phyloP scores from a whole-genome alignment of 768 basidiomycete species.

The Russula ochroleuca region DNA sequence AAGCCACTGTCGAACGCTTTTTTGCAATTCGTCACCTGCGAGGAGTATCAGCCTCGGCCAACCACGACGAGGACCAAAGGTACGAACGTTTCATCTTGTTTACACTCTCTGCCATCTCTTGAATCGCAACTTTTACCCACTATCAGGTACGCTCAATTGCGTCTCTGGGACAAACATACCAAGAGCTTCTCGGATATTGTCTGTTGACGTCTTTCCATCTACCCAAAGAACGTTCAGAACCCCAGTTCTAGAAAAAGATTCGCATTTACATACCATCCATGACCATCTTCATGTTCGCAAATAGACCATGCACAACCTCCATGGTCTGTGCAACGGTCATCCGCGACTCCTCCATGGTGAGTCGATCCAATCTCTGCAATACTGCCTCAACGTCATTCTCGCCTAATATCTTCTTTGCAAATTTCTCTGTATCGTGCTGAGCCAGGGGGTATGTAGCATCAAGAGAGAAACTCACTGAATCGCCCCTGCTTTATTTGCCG shows the following conservation, averaged over 20 bases:
- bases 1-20: constrained; percentile 1
- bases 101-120: neutral
- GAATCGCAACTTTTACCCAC: neutral
- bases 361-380: constrained; percentile 5
- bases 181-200: constrained; percentile 1
- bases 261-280: constrained; percentile 1
- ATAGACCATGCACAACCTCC: constrained; percentile 5
- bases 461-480: constrained; percentile 1
- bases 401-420: constrained; percentile 2
- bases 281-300: constrained; percentile 6
- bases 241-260: neutral
- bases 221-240: neutral
- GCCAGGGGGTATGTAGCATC: neutral
- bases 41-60: neutral
- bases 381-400: neutral
- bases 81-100: constrained; percentile 15
- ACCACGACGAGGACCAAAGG: neutral
- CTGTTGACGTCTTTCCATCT: constrained; percentile 12
- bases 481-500: constrained; percentile 10
- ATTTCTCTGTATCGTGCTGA: neutral
- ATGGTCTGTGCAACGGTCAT: constrained; percentile 8
- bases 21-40: neutral
- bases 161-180: neutral
- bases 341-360: constrained; percentile 9
- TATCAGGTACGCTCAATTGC: neutral